Conservation (phyloP, 495 filamentous ascomycete genomes). For the Achaetomiella virescens region DNA sequence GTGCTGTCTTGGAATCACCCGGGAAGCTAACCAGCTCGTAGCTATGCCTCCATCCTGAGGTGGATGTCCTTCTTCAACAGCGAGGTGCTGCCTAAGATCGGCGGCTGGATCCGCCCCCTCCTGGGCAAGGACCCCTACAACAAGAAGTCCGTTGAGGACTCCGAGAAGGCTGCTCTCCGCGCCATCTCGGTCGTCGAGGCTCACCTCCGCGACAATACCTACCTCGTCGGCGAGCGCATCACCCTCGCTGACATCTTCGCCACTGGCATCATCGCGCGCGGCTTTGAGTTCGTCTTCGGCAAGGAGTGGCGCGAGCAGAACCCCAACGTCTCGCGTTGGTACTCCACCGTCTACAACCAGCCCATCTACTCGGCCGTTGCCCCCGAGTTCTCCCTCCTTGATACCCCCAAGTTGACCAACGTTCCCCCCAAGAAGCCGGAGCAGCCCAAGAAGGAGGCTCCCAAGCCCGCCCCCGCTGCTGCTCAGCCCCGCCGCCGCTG, state of each 20-base stretch:
- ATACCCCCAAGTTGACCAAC: slow-evolving; percentile 78
- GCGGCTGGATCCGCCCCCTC: slow-evolving; percentile 84
- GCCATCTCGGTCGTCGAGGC: slow-evolving; percentile 66
- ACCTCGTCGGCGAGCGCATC: slow-evolving; percentile 94
- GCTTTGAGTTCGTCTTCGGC: slow-evolving; percentile 83
- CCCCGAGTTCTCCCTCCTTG: slow-evolving; percentile 66
- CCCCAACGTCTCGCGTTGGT: slow-evolving; percentile 90
- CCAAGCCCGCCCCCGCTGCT: slow-evolving; percentile 48
- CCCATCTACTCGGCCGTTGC: slow-evolving; percentile 77
- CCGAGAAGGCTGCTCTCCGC: slow-evolving; percentile 58
- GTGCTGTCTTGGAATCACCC: neutral
- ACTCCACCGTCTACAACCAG: slow-evolving; percentile 86
- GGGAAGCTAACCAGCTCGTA: slow-evolving; percentile 25
- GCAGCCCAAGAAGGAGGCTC: slow-evolving; percentile 44
- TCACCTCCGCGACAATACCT: slow-evolving; percentile 89
- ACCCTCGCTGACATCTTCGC: slow-evolving; percentile 91
- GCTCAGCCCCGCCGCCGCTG: slow-evolving; percentile 40
- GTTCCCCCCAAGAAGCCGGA: slow-evolving; percentile 79
- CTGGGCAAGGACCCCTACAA: slow-evolving; percentile 80
- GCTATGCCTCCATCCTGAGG: slow-evolving; percentile 89
- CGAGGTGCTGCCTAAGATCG: slow-evolving; percentile 71
- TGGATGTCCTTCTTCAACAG: slow-evolving; percentile 93
- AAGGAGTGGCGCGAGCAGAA: slow-evolving; percentile 73
- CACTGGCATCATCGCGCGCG: slow-evolving; percentile 68
- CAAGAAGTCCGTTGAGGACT: slow-evolving; percentile 91